These are phyloP conservation scores for Endoconidiophora laricicola DNA, from an alignment of 2,329 filamentous ascomycete genomes.

Conservation along the genomic window DNA sequence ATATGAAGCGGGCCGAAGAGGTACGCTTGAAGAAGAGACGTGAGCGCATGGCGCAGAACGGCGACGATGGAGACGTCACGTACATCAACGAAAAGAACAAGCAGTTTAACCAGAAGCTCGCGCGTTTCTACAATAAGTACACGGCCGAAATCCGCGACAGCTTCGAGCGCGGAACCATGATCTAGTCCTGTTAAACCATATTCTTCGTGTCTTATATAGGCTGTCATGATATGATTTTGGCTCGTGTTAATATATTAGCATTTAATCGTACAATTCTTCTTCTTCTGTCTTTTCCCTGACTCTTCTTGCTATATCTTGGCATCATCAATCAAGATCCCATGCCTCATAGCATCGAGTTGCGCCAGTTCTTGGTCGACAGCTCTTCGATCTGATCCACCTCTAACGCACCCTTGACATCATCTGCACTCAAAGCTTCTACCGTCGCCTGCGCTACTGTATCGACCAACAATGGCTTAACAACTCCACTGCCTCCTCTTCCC, in stretches of 20 bases:
- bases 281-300: background rate
- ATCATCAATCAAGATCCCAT: background rate
- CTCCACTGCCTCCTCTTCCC: conserved; percentile 50
- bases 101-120: conserved; percentile 96
- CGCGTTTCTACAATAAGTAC: conserved; percentile 96
- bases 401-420: conserved; percentile 54
- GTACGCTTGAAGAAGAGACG: conserved; percentile 69
- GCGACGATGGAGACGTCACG: conserved; percentile 81
- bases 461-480: conserved; percentile 65
- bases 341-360: conserved; percentile 67
- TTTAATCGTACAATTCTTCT: conserved; percentile 9
- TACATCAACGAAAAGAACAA: conserved; percentile 99
- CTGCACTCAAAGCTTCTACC: conserved; percentile 69
- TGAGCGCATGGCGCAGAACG: conserved; percentile 59
- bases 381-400: conserved; percentile 68
- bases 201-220: background rate
- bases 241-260: conserved; percentile 1
- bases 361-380: conserved; percentile 69
- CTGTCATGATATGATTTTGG: background rate
- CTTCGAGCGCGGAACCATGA: conserved; percentile 94
- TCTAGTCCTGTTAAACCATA: conserved; percentile 32
- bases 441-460: conserved; percentile 79
- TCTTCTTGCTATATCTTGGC: background rate
- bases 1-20: conserved; percentile 80
- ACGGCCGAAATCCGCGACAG: conserved; percentile 92